Base-by-base conservation (phyloP, 805 yeast species). In the fission yeast (Schizosaccharomyces pombe) region DNA sequence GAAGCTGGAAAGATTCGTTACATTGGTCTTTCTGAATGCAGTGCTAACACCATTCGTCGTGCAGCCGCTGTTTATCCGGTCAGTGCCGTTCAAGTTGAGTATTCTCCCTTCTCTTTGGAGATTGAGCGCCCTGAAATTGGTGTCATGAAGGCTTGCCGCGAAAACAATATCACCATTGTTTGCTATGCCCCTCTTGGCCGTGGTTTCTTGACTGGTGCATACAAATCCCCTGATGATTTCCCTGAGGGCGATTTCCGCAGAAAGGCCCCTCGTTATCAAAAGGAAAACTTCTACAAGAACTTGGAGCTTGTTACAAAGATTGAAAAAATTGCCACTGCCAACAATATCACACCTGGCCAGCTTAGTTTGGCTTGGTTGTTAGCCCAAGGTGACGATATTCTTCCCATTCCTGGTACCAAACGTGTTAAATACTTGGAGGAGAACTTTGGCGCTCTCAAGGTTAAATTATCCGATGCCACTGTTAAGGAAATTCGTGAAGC, bases 141-240 rank as follows among this genome's bases (percentile, higher is more conserved):
- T 1, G 71, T 82, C 22, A 74, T 79, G 57, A 75, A 72, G 2
- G 72, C 74, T 4, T 76, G 80, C 58, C 72, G 75, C 22, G 76
- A 79, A 57, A 65, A 72, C 33, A 70, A 70, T 14, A 74, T 86
- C 55, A 81, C 91, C 12, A 69, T 84, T 31, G 70, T 84, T 56
- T 83, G 86, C 28, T 86, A 86, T 66, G 81, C 94, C 31, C 95
- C 95, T 31, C 70, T 86, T 55, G 80, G 86, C 8, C 73, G 83
- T 61, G 95, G 95, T 0, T 68, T 80, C 57, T 71, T 86, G 55
- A 79, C 89, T 2, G 94, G 91, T 56, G 58, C 62, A 33, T 66
- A 78, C 54, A 76, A 66, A 28, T 65, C 72, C 4, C 60, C 66
- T 22, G 61, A 65, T 0, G 79, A 76, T 22, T 55, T 58, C 55